These are phyloP conservation scores for Ceratocystis variospora DNA, from an alignment of 2,329 filamentous ascomycete genomes.

Conservation along the genomic window DNA sequence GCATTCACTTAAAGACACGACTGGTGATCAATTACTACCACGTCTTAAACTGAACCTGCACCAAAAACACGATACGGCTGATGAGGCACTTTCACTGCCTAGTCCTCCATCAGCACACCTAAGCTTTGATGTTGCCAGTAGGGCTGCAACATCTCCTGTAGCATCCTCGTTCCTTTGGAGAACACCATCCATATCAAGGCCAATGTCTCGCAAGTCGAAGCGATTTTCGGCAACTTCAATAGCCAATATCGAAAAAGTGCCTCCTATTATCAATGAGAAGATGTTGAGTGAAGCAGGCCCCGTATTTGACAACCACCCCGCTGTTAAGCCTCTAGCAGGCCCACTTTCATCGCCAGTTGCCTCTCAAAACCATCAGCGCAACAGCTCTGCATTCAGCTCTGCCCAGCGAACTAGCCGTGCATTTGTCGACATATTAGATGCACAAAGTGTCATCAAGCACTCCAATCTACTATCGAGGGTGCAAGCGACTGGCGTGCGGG, in stretches of 20 bases:
- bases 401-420: constrained; percentile 13
- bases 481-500: constrained; percentile 36
- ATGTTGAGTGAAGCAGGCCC: not conserved
- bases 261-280: not conserved
- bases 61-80: not conserved
- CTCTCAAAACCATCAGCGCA: constrained; percentile 15
- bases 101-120: constrained; percentile 3
- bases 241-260: constrained; percentile 7
- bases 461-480: constrained; percentile 37
- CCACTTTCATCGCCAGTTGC: constrained; percentile 6
- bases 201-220: constrained; percentile 17
- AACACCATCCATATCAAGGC: constrained; percentile 11
- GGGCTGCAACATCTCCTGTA: not conserved
- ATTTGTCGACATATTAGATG: constrained; percentile 43
- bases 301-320: constrained; percentile 18
- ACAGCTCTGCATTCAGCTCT: constrained; percentile 15
- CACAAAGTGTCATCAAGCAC: constrained; percentile 38
- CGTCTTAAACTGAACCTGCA: constrained; percentile 13
- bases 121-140: constrained; percentile 10
- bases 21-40: not conserved
- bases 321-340: constrained; percentile 17
- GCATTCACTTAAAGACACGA: not conserved
- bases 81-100: constrained; percentile 1
- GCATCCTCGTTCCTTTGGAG: not conserved
- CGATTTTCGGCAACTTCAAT: constrained; percentile 9